These are phyloP conservation scores for Sporopachydermia quercuum DNA, from an alignment of 805 yeast species.

Conservation along the genomic window DNA sequence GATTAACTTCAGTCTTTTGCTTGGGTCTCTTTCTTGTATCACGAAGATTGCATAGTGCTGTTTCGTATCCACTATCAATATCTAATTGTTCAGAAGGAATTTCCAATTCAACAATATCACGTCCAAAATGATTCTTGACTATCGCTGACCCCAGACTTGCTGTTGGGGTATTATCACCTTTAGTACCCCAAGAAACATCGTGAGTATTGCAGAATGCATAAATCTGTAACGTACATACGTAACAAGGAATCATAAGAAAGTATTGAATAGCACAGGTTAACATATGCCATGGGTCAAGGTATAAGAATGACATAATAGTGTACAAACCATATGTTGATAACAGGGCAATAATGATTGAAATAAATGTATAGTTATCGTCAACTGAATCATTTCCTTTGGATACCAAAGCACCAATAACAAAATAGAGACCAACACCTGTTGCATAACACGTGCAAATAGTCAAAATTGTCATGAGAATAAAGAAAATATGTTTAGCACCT, in stretches of 20 bases:
- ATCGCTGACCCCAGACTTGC: constrained; percentile 69
- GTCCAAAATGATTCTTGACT: constrained; percentile 69
- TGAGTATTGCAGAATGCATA: constrained; percentile 97
- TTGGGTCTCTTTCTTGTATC: constrained; percentile 40
- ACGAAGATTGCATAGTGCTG: constrained; percentile 55
- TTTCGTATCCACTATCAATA: constrained; percentile 70
- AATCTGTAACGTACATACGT: constrained; percentile 83
- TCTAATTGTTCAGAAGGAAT: constrained; percentile 56
- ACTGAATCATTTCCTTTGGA: constrained; percentile 17
- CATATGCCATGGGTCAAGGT: constrained; percentile 95
- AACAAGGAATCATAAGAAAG: constrained; percentile 79
- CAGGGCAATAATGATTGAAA: constrained; percentile 61
- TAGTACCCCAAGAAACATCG: constrained; percentile 98
- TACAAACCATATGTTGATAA: constrained; percentile 88
- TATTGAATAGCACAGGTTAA: constrained; percentile 78
- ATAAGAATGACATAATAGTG: constrained; percentile 63
- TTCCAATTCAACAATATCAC: constrained; percentile 70
- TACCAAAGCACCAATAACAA: constrained; percentile 45
- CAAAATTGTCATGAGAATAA: constrained; percentile 54
- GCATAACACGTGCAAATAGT: constrained; percentile 75
- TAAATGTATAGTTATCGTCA: constrained; percentile 34
- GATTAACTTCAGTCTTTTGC: constrained; percentile 18
- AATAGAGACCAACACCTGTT: constrained; percentile 66
- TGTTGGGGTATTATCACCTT: constrained; percentile 72
- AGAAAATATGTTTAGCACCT: constrained; percentile 73